phyloP scores from a whole-genome alignment of 2,329 filamentous ascomycete genomes.

The Monosporascus cannonballus region DNA sequence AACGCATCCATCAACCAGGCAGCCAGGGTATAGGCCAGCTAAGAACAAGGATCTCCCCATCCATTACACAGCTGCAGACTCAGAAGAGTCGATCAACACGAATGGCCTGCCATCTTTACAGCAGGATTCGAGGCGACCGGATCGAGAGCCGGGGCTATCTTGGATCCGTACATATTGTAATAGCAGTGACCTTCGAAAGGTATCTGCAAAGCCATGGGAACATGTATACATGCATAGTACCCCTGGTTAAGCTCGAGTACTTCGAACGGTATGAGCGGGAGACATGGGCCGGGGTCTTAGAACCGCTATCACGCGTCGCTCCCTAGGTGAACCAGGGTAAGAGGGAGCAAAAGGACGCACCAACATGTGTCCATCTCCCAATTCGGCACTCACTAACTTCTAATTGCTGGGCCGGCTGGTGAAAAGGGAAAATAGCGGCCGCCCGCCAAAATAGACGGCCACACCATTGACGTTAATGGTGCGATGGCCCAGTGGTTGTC shows the following conservation, averaged over 20 bases:
- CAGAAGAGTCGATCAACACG: too few relatives aligned
- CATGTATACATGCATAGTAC: not conserved
- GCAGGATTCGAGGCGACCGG: not conserved
- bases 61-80: too few relatives aligned
- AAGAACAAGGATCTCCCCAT: too few relatives aligned
- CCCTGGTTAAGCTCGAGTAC: not conserved
- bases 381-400: not conserved
- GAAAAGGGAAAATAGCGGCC: not conserved
- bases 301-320: not conserved
- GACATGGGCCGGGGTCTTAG: not conserved
- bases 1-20: too few relatives aligned
- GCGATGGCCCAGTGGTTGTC: too few relatives aligned
- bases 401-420: not conserved
- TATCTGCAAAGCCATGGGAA: too few relatives aligned
- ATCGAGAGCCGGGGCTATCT: not conserved
- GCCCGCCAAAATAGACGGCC: not conserved
- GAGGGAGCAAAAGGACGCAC: not conserved
- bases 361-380: not conserved
- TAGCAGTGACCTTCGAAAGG: too few relatives aligned
- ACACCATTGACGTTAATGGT: too few relatives aligned
- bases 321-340: not conserved
- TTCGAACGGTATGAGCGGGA: not conserved
- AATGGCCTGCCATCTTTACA: too few relatives aligned
- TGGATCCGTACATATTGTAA: not conserved
- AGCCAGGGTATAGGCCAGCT: too few relatives aligned